Conservation (phyloP, 768 basidiomycete genomes). For the Chalciporus chontae region DNA sequence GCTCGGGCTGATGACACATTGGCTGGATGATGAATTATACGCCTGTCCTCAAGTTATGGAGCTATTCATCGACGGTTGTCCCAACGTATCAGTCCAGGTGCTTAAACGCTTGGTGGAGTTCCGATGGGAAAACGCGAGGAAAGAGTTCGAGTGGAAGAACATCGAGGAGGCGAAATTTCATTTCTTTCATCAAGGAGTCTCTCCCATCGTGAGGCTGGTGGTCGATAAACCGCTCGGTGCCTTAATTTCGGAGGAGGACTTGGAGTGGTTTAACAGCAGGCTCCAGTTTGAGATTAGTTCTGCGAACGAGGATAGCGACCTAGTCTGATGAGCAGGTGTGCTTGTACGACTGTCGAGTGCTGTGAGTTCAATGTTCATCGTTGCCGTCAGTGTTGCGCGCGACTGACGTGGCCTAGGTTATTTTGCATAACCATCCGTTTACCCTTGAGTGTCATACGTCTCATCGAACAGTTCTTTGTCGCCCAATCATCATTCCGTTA, state of each 20-base stretch:
- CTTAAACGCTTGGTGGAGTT: background rate
- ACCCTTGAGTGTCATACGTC: too few species aligned
- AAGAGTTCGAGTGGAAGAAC: background rate
- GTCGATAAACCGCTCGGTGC: background rate
- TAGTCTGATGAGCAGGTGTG: background rate
- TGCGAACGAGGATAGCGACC: background rate
- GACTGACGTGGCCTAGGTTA: too few species aligned
- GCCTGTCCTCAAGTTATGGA: too few species aligned
- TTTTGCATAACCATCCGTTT: too few species aligned
- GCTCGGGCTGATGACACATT: background rate
- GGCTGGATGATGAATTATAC: background rate
- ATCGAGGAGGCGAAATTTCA: background rate
- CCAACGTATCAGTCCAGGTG: background rate
- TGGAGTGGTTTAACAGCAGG: background rate
- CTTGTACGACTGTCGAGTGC: too few species aligned
- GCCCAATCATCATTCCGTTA: too few species aligned
- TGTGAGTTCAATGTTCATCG: too few species aligned
- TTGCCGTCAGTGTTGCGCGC: too few species aligned
- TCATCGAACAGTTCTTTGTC: too few species aligned
- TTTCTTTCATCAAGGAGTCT: background rate
- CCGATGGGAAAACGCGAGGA: background rate
- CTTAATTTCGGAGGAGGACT: background rate
- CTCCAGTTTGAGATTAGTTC: background rate
- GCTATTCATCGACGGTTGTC: background rate
- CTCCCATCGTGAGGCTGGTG: background rate